Conservation (phyloP, 306 rosid species). For the Quercus glauca region DNA sequence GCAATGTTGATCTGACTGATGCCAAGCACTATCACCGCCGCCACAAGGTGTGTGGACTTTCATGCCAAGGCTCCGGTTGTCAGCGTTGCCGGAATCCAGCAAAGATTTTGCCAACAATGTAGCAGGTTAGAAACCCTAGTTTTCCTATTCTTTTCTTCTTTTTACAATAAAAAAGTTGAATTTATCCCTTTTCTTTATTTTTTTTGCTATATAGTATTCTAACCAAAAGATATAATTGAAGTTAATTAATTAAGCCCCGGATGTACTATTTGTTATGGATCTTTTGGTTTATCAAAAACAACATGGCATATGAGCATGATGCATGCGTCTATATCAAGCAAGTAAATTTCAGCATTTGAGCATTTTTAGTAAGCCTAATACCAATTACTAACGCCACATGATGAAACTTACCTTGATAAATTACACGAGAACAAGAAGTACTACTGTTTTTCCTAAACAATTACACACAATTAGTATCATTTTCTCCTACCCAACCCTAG, state of each 20-base stretch:
- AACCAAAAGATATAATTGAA: neutral
- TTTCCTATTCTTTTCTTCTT: neutral
- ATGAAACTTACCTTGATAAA: neutral
- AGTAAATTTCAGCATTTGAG: neutral
- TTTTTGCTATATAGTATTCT: too few species aligned
- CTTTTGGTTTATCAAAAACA: neutral
- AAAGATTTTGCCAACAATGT: conserved; percentile 98
- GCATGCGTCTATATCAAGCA: neutral
- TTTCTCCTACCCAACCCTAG: neutral
- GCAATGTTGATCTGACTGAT: conserved; percentile 66
- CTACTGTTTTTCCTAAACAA: too few species aligned
- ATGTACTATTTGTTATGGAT: neutral
- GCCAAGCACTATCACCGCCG: conserved; percentile 73
- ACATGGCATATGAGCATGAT: neutral
- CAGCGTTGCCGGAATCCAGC: conserved; percentile 43
- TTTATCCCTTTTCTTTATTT: neutral
- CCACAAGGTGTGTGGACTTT: conserved; percentile 85
- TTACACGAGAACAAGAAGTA: too few species aligned
- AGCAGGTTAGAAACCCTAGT: conserved; percentile 89
- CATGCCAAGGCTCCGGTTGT: conserved; percentile 82
- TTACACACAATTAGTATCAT: too few species aligned
- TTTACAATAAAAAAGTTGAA: neutral
- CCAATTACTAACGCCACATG: conserved; percentile 5
- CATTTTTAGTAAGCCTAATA: neutral
- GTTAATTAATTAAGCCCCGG: neutral